phyloP scores from a whole-genome alignment of 305 asterid species.

The Petunia hybrid region DNA sequence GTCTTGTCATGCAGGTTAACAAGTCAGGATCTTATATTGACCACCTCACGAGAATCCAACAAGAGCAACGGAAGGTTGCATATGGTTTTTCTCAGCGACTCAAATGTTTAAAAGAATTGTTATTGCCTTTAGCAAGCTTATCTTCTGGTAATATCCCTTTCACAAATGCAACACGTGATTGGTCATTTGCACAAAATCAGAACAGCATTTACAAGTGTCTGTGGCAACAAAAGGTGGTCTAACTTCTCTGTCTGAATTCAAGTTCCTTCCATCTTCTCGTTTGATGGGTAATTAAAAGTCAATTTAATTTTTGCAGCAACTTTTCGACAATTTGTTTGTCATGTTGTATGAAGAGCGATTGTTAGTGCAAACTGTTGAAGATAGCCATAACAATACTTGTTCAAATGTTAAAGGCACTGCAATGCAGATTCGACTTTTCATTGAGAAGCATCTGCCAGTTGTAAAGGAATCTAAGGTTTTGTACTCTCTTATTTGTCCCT shows the following conservation, averaged over 20 bases:
- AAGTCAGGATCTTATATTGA: conserved; percentile 73
- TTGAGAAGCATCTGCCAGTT: conserved; percentile 58
- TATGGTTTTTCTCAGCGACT: conserved; percentile 68
- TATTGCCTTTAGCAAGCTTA: conserved; percentile 73
- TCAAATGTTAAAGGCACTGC: conserved; percentile 57
- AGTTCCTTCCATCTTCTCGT: neutral
- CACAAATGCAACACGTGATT: conserved; percentile 32
- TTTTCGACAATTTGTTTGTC: conserved; percentile 73
- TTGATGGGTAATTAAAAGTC: neutral
- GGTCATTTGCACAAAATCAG: conserved; percentile 57
- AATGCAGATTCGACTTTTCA: conserved; percentile 54
- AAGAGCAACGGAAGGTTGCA: conserved; percentile 84
- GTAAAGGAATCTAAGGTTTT: conserved; percentile 76
- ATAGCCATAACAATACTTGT: conserved; percentile 72
- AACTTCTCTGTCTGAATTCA: neutral
- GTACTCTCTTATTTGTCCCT: conserved; percentile 23
- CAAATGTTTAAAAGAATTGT: conserved; percentile 58
- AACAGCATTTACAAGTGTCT: conserved; percentile 64
- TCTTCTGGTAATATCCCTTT: conserved; percentile 46
- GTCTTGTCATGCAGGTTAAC: conserved; percentile 59
- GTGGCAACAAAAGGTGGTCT: conserved; percentile 90
- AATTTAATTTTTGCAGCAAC: conserved; percentile 66
- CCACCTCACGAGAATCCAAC: conserved; percentile 85
- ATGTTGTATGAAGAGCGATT: conserved; percentile 69
- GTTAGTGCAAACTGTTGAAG: conserved; percentile 63